Evolutionary conservation across 805 yeast genomes (phyloP), one percentile per base, ranked within the genome.

Genomic region (Kodamaea sagamina): DNA sequence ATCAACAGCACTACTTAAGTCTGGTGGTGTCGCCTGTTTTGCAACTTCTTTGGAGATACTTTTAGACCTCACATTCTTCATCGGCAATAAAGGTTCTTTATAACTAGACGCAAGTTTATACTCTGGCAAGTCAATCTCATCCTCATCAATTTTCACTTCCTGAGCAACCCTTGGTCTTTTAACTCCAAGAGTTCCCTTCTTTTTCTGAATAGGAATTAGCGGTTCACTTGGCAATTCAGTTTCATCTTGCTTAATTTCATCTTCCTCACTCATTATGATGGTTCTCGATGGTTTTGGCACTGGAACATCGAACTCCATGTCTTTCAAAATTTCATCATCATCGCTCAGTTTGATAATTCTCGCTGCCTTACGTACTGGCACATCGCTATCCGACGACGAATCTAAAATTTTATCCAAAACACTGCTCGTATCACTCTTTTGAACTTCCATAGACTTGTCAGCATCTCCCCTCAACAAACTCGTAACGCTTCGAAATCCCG

Each of bases 401-500:
- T 49, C 52, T 16, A 52, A 15, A 9, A 57, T 43, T 11, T 35
- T 46, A 17, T 54, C 58, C 4, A 52, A 42, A 4, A 53, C 46
- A 22, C 40, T 36, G 17, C 32, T 41, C 27, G 27, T 29, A 19
- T 27, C 32, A 24, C 42, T 39, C 22, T 32, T 39, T 9, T 32
- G 37, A 9, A 16, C 11, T 8, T 44, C 52, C 18, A 22, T 21
- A 7, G 38, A 32, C 16, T 19, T 27, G 15, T 34, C 36, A 8
- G 27, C 27, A 10, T 38, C 46, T n/a, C 36, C 39, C 16, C 61
- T 59, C 0, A 82, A 74, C 55, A 84, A 51, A 4, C 60, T 59
- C 2, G 78, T 70, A 1, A 81, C 88, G 16, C 66, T 63, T 27
- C 68, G 67, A 50, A 86, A 84, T 0, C 89, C 90, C 0, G 82